Evolutionary conservation across 495 filamentous ascomycete genomes (phyloP).

Genomic region (Recurvomyces mirabilis): DNA sequence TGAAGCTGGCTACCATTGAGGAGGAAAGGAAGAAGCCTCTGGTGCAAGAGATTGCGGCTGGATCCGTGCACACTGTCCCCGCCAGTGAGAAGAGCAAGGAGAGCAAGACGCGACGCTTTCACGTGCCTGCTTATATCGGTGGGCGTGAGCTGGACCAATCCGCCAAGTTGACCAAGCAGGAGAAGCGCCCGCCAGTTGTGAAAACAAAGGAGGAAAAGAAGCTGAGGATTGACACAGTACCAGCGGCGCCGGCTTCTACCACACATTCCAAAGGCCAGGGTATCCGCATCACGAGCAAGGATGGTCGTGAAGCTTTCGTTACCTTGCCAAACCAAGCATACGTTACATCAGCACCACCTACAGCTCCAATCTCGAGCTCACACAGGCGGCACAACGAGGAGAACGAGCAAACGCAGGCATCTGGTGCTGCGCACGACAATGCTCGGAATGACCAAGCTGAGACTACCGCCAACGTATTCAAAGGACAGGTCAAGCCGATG

Average conservation of each 20-base stretch:
- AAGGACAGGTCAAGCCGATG: too few species aligned
- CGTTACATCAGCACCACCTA: not conserved
- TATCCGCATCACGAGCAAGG: conserved; percentile 8
- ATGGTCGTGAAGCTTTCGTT: conserved; percentile 12
- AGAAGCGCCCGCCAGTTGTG: not conserved
- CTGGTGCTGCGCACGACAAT: too few species aligned
- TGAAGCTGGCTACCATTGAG: not conserved
- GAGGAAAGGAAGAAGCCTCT: too few species aligned
- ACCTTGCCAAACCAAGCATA: conserved; percentile 1
- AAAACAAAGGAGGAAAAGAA: not conserved
- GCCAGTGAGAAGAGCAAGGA: conserved; percentile 1
- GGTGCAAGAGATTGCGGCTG: too few species aligned
- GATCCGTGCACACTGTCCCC: too few species aligned
- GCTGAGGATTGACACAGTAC: not conserved
- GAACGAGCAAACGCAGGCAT: too few species aligned
- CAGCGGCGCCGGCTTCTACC: not conserved
- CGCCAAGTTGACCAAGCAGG: too few species aligned
- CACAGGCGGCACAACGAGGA: not conserved
- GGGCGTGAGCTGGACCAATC: too few species aligned
- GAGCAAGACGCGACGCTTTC: not conserved
- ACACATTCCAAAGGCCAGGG: not conserved
- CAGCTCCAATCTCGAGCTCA: not conserved
- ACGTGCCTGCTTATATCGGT: too few species aligned
- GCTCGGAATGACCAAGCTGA: too few species aligned
- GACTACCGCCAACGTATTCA: too few species aligned